Percentiles rank a stretch among this genome's conserved stretches.
Conservation (phyloP, 768 basidiomycete species). For the Leccinellum rugosiceps region DNA sequence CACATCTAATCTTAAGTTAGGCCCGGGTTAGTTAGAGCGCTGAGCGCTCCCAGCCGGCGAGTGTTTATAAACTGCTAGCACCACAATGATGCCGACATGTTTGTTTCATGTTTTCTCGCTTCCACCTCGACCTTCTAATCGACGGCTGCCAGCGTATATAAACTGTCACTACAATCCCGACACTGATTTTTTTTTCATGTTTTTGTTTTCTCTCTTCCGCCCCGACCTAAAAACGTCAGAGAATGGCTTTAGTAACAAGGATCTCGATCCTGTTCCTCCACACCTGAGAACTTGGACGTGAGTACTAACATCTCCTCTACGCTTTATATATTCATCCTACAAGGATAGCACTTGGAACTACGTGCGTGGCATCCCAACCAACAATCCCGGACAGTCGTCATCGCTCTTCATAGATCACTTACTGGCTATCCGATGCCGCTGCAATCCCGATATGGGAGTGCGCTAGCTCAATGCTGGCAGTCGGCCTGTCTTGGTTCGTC, state of each 20-base stretch:
- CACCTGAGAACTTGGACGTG: conserved; percentile 60
- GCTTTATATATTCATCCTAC: not conserved
- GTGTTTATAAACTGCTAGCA: no score
- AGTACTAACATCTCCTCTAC: not conserved
- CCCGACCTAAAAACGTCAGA: conserved; percentile 33
- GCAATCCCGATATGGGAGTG: conserved; percentile 32
- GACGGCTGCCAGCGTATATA: not conserved
- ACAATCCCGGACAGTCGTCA: conserved; percentile 24
- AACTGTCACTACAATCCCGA: not conserved
- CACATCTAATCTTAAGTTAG: no score
- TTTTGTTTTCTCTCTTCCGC: no score
- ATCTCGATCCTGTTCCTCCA: conserved; percentile 73
- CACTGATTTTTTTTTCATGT: not conserved
- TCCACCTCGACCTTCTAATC: no score
- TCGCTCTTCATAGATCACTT: conserved; percentile 14
- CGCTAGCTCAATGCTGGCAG: conserved; percentile 72
- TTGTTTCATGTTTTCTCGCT: no score
- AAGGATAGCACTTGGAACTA: conserved; percentile 51
- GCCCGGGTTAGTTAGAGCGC: no score
- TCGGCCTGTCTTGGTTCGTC: conserved; percentile 66
- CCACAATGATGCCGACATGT: no score
- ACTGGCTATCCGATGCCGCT: conserved; percentile 28
- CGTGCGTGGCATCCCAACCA: conserved; percentile 51
- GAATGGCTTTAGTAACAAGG: conserved; percentile 64
- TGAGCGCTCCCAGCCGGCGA: no score